Evolutionary conservation across 2,329 filamentous ascomycete genomes (phyloP).

Genomic region (Exophiala lecanii-corni): DNA sequence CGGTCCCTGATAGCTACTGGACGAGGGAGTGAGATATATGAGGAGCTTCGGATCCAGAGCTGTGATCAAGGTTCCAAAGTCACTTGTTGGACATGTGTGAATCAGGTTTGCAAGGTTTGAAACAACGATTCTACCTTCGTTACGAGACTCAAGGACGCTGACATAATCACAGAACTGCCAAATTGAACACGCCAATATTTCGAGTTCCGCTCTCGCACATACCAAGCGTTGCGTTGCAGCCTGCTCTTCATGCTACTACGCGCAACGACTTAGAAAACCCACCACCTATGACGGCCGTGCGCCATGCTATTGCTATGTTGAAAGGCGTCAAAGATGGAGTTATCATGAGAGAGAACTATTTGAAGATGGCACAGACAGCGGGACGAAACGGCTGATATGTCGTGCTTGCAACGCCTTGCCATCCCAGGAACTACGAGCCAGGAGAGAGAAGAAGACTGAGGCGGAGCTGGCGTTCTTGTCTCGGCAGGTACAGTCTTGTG

Average conservation of each 20-base stretch:
- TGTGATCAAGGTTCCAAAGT: not conserved
- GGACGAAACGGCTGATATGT: not conserved
- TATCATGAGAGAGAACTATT: not conserved
- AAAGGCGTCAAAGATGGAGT: not conserved
- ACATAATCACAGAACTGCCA: not conserved
- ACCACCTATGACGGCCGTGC: not conserved
- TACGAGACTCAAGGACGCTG: not conserved
- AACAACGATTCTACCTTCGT: not conserved
- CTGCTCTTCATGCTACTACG: not conserved
- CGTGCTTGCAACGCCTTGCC: not conserved
- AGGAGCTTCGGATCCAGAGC: constrained; percentile 1
- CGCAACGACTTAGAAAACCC: not conserved
- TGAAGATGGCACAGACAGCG: not conserved
- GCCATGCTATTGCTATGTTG: not conserved
- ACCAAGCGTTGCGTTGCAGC: not conserved
- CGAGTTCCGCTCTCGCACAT: not conserved
- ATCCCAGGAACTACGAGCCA: not conserved
- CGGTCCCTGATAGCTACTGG: not conserved
- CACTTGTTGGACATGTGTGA: not conserved
- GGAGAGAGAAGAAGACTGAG: not conserved
- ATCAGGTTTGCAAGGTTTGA: not conserved
- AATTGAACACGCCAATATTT: not conserved
- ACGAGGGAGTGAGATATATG: not conserved
- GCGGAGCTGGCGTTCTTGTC: constrained; percentile 1
- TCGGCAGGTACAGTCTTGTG: not conserved